phyloP scores from a whole-genome alignment of 2,329 filamentous ascomycete species.

The Clarireedia homoeocarpa region DNA sequence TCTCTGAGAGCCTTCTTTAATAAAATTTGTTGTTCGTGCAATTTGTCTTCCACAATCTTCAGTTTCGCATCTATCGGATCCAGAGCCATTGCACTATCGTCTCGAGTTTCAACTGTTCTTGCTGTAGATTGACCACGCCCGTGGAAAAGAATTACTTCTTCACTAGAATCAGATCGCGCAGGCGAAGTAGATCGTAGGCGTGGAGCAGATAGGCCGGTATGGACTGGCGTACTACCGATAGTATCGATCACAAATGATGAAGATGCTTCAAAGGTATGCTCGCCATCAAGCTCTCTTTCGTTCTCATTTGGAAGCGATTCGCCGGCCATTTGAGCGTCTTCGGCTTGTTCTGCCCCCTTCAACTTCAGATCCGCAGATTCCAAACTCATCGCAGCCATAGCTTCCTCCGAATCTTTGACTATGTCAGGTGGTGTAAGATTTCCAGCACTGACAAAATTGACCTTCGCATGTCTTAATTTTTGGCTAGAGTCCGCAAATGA shows the following conservation, averaged over 20 bases:
- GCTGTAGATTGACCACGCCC: constrained; percentile 35
- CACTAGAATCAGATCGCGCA: constrained; percentile 51
- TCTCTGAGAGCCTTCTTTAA: constrained; percentile 23
- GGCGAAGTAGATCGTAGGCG: constrained; percentile 28
- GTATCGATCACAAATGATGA: constrained; percentile 32
- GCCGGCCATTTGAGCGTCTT: neutral
- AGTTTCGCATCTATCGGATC: constrained; percentile 23
- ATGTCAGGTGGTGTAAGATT: constrained; percentile 30
- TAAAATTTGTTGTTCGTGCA: constrained; percentile 21
- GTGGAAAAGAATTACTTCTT: constrained; percentile 65
- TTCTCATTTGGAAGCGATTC: neutral
- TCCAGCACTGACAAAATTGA: constrained; percentile 55
- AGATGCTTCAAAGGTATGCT: neutral
- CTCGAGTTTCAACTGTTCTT: neutral
- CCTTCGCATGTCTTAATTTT: constrained; percentile 45
- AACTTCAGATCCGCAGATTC: constrained; percentile 6
- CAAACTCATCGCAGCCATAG: constrained; percentile 21
- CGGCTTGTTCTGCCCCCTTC: neutral
- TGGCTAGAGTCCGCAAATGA: constrained; percentile 38
- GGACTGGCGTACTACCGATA: constrained; percentile 22
- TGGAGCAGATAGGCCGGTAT: constrained; percentile 29
- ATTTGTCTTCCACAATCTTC: constrained; percentile 24
- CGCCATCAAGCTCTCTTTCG: constrained; percentile 7
- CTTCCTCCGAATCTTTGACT: constrained; percentile 22
- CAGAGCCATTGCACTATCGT: neutral